Base-by-base conservation (phyloP, 129 eudicot genomes). In the Escallonia rubra region DNA sequence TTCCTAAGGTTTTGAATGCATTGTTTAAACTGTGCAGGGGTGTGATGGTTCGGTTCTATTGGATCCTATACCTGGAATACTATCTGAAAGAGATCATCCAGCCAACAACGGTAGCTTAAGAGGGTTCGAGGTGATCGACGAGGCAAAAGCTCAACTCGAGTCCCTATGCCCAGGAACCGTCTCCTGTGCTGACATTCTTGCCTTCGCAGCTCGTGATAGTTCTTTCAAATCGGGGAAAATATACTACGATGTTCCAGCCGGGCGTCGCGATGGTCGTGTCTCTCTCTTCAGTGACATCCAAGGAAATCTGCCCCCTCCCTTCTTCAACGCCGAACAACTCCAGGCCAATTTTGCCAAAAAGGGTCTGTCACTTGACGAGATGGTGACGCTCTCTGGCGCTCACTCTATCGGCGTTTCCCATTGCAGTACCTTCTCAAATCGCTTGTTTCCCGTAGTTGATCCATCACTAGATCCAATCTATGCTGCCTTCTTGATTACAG, bases 41-140 rank as follows among this genome's bases (percentile, higher is more conserved):
- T 78, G 82, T 41, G 81, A 80, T 57, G 82, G 48, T 39, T 80
- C 85, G 2, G 51, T 80, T 4, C 45, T 80, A 39, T 5, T 80
- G 43, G 79, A 76, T 55, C 59, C 73, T 15, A 59, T 9, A 58
- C 40, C 62, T 7, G 53, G 55, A 43, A 57, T 8, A 4, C 41
- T 4, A 50, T 10, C 82, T 2, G 81, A 80, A 46, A 76, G 76
- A 72, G 55, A 41, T 2, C 71, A 53, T 57, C 67, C 70, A 1
- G 65, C 65, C 12, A 79, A 73, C 23, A 63, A 63, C 42, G 50
- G 50, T n/a, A 76, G 76, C 57, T 56, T 83, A 9, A 67, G 74
- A 15, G 89, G 89, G 3, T 83, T 80, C 52, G 82, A 83, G 23
- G 80, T 83, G 8, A 76, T 83, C 8, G 82, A 76, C 34, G 70